Evolutionary conservation across 2,329 filamentous ascomycete species (phyloP).

Genomic region (Arachnomyces sp.): DNA sequence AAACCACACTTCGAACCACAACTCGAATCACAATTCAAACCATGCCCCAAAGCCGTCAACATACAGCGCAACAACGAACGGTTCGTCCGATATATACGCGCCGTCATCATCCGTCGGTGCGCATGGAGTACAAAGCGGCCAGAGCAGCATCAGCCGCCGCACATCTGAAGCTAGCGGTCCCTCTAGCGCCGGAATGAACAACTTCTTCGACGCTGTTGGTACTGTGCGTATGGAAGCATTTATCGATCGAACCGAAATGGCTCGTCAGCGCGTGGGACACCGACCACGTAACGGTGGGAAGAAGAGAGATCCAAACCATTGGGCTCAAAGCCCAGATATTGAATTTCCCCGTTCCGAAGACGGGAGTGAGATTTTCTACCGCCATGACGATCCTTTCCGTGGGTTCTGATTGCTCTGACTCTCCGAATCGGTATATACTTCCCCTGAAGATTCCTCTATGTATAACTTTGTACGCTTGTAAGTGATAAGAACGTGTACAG

Average conservation of each 20-base stretch:
- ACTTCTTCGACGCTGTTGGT: conserved; percentile 80
- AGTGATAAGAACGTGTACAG: not conserved
- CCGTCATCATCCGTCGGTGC: conserved; percentile 17
- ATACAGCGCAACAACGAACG: conserved; percentile 49
- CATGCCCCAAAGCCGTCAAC: conserved; percentile 30
- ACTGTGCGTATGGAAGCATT: conserved; percentile 97
- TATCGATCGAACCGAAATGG: conserved; percentile 50
- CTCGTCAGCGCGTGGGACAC: conserved; percentile 18
- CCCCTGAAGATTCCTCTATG: not conserved
- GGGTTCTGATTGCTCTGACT: conserved; percentile 30
- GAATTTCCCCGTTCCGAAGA: conserved; percentile 29
- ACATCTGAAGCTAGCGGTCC: conserved; percentile 44
- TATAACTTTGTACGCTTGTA: conserved; percentile 1
- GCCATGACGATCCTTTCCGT: conserved; percentile 38
- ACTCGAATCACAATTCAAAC: conserved; percentile 13
- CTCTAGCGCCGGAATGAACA: conserved; percentile 38
- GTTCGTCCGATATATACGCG: conserved; percentile 52
- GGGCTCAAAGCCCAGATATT: conserved; percentile 25
- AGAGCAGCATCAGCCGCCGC: conserved; percentile 42
- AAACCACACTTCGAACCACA: not conserved
- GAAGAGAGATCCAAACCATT: conserved; percentile 26
- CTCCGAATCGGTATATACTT: conserved; percentile 2
- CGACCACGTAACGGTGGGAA: conserved; percentile 17
- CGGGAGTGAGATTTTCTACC: conserved; percentile 31
- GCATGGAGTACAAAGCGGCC: conserved; percentile 25